A percentile compares a stretch with the other conserved stretches of the same genome.
Evolutionary conservation across 176 grass and related monocot genomes (phyloP).

Genomic region (Rhipidocladum racemiflorum): DNA sequence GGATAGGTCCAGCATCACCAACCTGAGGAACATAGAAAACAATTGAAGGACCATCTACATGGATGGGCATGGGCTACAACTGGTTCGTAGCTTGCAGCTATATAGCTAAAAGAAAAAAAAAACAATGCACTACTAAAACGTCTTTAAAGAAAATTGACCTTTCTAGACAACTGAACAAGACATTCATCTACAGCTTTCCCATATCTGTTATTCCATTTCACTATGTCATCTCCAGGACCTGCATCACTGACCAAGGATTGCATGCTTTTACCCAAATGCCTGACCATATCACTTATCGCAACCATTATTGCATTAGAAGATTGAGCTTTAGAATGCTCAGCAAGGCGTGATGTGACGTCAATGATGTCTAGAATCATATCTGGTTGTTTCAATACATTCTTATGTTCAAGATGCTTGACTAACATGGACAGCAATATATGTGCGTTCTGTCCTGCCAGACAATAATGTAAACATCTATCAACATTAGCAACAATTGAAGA

Average conservation of each 20-base stretch:
- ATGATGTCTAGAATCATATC: constrained; percentile 81
- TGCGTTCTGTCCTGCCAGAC: constrained; percentile 74
- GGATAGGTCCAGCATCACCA: constrained; percentile 90
- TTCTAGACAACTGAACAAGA: constrained; percentile 75
- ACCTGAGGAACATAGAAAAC: constrained; percentile 49
- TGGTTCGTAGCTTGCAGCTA: constrained; percentile 10
- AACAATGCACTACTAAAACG: neutral
- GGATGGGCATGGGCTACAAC: neutral
- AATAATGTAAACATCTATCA: constrained; percentile 44
- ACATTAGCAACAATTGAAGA: constrained; percentile 19
- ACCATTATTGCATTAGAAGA: constrained; percentile 73
- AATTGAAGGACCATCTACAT: constrained; percentile 10
- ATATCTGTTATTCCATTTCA: constrained; percentile 58
- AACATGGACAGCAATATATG: constrained; percentile 82
- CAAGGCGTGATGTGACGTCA: constrained; percentile 68
- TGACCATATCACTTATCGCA: constrained; percentile 80
- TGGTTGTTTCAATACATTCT: constrained; percentile 68
- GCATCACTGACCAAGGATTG: constrained; percentile 36
- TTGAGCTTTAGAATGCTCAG: constrained; percentile 71
- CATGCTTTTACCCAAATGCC: constrained; percentile 87
- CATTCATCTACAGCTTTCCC: constrained; percentile 72
- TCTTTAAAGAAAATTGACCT: constrained; percentile 42
- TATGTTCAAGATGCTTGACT: constrained; percentile 94
- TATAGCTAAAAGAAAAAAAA: neutral
- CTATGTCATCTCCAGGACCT: constrained; percentile 37